Evolutionary conservation across 2,329 filamentous ascomycete genomes (phyloP).

Genomic region (Colletotrichum cordylinicola): DNA sequence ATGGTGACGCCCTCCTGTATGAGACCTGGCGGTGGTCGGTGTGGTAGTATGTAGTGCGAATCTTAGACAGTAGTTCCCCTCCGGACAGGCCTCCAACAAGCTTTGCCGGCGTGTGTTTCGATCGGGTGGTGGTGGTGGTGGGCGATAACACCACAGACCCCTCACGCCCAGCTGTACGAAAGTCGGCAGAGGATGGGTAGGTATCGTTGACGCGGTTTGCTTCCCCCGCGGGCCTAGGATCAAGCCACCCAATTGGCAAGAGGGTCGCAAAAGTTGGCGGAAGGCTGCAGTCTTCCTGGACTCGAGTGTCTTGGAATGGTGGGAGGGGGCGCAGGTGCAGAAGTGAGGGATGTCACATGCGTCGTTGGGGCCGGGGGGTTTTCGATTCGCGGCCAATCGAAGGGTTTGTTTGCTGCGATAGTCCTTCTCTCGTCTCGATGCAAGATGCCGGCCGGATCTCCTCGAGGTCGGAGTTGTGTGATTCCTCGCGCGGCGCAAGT

Average conservation of each 20-base stretch:
- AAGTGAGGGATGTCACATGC: slow-evolving; percentile 24
- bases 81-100: not conserved
- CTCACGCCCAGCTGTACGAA: slow-evolving; percentile 19
- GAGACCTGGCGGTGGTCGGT: not conserved
- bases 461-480: not conserved
- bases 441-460: not conserved
- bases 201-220: slow-evolving; percentile 9
- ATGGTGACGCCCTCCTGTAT: slow-evolving; percentile 41
- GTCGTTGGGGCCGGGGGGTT: slow-evolving; percentile 7
- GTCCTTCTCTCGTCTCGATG: not conserved
- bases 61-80: not conserved
- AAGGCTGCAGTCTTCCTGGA: slow-evolving; percentile 20
- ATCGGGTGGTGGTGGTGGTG: slow-evolving; percentile 7
- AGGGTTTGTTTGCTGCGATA: not conserved
- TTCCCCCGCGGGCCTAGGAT: not conserved
- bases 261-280: slow-evolving; percentile 18
- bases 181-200: not conserved
- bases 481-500: not conserved
- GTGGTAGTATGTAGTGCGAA: not conserved
- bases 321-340: slow-evolving; percentile 17
- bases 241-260: slow-evolving; percentile 11
- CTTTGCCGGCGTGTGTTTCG: not conserved
- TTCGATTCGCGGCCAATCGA: slow-evolving; percentile 17
- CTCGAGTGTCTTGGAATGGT: slow-evolving; percentile 11
- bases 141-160: slow-evolving; percentile 21